Evolutionary conservation across 148 eudicot species (phyloP), one percentile per base, ranked within the genome.

Genomic region (Arbutus unedo): DNA sequence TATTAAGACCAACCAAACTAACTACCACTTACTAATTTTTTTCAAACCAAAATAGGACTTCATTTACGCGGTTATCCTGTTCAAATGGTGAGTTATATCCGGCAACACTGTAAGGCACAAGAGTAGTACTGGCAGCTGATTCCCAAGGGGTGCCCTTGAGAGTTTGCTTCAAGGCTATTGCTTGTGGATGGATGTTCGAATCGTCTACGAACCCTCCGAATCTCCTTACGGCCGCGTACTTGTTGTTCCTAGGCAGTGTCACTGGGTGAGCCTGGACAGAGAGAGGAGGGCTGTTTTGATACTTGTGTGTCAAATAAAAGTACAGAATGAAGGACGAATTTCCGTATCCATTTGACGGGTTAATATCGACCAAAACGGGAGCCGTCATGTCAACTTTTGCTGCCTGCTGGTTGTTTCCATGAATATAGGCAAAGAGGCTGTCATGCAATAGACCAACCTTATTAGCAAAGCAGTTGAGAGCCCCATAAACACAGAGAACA

Each of bases 201-300:
- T 82, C 79, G 66, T 59, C 10, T 3, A 74, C 0, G 74, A 43
- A 75, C 25, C 84, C 84, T 43, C 74, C 70, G 16, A 82, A 82
- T 57, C 79, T 82, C 43, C 71, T 75, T 6, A 76, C 74, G 15
- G 84, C 84, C n/a, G 74, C 84, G 47, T 16, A 82, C 38, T 82
- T 13, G 9, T 50, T 50, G 47, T 57, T 48, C 21, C 4, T 47
- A 18, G 83, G 76, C 14, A 72, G 11, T 13, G n/a, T 70, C 19
- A 31, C 31, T 1, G 48, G 48, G 3, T 3, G 14, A 15, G 62
- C 81, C 25, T 50, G 53, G 53, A 4, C 53, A 9, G 53, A 50
- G 53, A 50, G 53, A 50, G 53, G 53, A 50, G 53, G 53, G 53
- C 5, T 50, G 9, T 79, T 79, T 59, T 79, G 81, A 50, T 56